Percentiles rank a stretch among this genome's conserved stretches.
Evolutionary conservation across 768 basidiomycete species (phyloP).

Genomic region (Dioszegia crocea): DNA sequence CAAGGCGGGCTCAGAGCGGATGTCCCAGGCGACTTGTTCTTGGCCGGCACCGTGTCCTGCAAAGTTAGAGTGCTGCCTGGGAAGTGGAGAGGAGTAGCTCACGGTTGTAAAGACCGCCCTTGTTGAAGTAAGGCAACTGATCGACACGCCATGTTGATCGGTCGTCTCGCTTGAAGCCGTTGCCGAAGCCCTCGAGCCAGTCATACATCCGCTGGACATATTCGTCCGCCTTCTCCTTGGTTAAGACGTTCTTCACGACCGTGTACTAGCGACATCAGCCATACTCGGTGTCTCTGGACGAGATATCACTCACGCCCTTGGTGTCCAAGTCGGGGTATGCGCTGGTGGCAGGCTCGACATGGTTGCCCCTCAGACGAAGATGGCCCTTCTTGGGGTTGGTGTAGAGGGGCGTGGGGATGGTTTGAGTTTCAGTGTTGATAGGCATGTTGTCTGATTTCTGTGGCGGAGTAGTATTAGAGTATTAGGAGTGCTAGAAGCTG

Average conservation of each 20-base stretch:
- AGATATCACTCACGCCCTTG: constrained; percentile 29
- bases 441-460: not conserved
- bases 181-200: constrained; percentile 47
- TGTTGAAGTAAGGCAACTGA: constrained; percentile 39
- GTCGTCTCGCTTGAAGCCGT: constrained; percentile 49
- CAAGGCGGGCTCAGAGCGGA: constrained; percentile 37
- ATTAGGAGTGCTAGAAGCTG: not conserved
- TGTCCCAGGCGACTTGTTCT: constrained; percentile 46
- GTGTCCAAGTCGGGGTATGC: constrained; percentile 29
- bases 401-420: not conserved
- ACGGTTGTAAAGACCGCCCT: constrained; percentile 13
- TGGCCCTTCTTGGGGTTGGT: not conserved
- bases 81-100: not conserved
- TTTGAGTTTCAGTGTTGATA: constrained; percentile 9
- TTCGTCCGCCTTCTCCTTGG: constrained; percentile 24
- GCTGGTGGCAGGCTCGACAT: constrained; percentile 2
- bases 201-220: constrained; percentile 39
- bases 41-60: constrained; percentile 34
- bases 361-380: constrained; percentile 15
- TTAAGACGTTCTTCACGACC: constrained; percentile 36
- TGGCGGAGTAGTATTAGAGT: not conserved
- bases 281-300: not conserved
- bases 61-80: not conserved
- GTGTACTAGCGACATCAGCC: constrained; percentile 19
- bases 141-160: constrained; percentile 42